These are phyloP conservation scores for Trametes cinnabarina DNA, from an alignment of 768 basidiomycete species.

Conservation along the genomic window DNA sequence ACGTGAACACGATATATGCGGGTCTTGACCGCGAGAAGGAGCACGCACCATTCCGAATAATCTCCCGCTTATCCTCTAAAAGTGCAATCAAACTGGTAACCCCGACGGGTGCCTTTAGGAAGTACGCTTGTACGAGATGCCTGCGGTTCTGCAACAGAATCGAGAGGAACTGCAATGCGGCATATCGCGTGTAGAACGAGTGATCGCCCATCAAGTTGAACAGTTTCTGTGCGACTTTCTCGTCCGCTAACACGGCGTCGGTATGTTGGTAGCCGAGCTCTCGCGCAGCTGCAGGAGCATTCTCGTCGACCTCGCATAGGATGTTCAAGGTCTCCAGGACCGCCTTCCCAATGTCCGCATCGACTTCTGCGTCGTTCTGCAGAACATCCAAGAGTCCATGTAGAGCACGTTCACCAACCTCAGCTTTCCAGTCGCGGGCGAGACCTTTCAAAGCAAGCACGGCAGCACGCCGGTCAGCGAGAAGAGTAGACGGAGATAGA, in stretches of 20 bases:
- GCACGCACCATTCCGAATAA: slow-evolving; percentile 78
- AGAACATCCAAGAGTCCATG: slow-evolving; percentile 77
- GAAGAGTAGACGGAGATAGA: slow-evolving; percentile 83
- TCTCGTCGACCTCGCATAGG: slow-evolving; percentile 79
- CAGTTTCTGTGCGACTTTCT: slow-evolving; percentile 70
- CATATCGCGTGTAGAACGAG: slow-evolving; percentile 81
- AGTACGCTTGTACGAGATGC: slow-evolving; percentile 82
- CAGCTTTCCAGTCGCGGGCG: slow-evolving; percentile 84
- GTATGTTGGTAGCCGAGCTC: slow-evolving; percentile 85
- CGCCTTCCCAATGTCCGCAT: slow-evolving; percentile 90
- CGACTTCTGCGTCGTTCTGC: slow-evolving; percentile 84
- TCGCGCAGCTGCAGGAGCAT: slow-evolving; percentile 39
- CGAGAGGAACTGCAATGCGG: slow-evolving; percentile 78
- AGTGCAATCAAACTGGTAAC: slow-evolving; percentile 68
- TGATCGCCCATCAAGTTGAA: slow-evolving; percentile 75
- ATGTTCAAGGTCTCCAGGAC: slow-evolving; percentile 84
- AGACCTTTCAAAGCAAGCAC: slow-evolving; percentile 94
- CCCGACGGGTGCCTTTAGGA: slow-evolving; percentile 81
- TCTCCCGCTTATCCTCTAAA: slow-evolving; percentile 84
- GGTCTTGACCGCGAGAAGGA: background rate
- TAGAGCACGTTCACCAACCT: slow-evolving; percentile 79
- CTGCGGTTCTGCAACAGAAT: slow-evolving; percentile 81
- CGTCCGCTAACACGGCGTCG: slow-evolving; percentile 70
- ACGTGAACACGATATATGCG: background rate
- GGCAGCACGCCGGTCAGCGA: slow-evolving; percentile 90